Conservation (phyloP, 441 rosid species). For the Erodium texanum region DNA sequence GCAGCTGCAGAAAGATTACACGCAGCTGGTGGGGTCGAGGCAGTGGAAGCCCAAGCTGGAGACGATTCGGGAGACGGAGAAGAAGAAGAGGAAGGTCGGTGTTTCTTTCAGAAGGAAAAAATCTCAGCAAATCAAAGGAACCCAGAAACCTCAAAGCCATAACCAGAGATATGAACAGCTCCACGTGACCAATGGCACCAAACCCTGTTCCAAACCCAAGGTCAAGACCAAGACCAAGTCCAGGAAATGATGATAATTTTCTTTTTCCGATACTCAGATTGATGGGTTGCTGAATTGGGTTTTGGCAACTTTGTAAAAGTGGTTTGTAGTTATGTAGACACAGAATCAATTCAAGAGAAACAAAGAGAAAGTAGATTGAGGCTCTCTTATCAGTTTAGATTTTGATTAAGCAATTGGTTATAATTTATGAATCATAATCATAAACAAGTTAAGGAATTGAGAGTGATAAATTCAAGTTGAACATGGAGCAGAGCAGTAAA, state of each 20-base stretch:
- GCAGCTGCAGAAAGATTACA: conserved; percentile 57
- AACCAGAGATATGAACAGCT: conserved; percentile 12
- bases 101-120: conserved; percentile 35
- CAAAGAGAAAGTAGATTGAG: background rate
- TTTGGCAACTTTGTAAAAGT: no score
- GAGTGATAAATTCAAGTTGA: no score
- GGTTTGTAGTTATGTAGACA: conserved; percentile 2
- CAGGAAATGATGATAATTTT: conserved; percentile 17
- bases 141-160: conserved; percentile 4
- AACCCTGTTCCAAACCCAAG: conserved; percentile 25
- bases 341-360: background rate
- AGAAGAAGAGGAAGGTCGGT: conserved; percentile 37
- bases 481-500: no score
- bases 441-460: no score
- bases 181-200: background rate
- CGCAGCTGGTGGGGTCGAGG: conserved; percentile 41
- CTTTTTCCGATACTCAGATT: background rate
- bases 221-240: conserved; percentile 27
- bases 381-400: background rate
- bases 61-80: conserved; percentile 49
- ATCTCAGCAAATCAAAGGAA: conserved; percentile 14
- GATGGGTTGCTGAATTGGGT: no score
- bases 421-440: no score
- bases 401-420: no score
- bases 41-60: conserved; percentile 84